Evolutionary conservation across 495 filamentous ascomycete species (phyloP), one percentile per base, ranked within the genome.

Genomic region (Hypoxylon subgilvum): DNA sequence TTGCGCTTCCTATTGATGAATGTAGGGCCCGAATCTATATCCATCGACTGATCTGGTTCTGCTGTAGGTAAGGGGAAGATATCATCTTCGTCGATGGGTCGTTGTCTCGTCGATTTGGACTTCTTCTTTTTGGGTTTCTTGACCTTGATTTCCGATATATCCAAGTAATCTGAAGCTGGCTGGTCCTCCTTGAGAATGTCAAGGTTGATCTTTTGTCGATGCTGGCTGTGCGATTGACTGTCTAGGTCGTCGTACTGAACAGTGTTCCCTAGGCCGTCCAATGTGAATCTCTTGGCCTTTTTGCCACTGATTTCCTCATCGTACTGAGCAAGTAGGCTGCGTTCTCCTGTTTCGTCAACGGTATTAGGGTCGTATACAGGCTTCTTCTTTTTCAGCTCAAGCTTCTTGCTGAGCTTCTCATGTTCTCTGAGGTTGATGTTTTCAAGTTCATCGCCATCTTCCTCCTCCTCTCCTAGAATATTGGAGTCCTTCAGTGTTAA

Each of bases 81-180:
- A 32, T 92, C 89, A 16, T 96, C 91, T 31, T 91, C 89, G 48
- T 94, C 88, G 8, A 71, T 72, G 4, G 79, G 77, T 42, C 83
- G 84, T 65, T 87, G 84, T 46, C 88, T 80, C 8, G 88, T 91
- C 32, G 86, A 79, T 64, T 90, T 91, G 6, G 82, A 76, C 75
- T 94, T 96, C 76, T 90, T 94, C 78, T 93, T 97, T 72, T 95
- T 97, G 2, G 91, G 87, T 72, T 97, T 97, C 73, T 87, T 89
- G 53, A 96, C 81, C 71, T 95, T 97, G 63, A 96, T 76, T 61
- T 93, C 88, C 16, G 87, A 88, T 31, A 87, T 71, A 54, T 96
- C 92, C 67, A 92, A 79, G 70, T 97, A 97, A 73, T 98, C 94
- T 13, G 92, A 96, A 6, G 72, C 48, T 1, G 74, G 75, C 2